phyloP scores from a whole-genome alignment of 108 stramenopile species.

The Cyclostephanos tholiformis region DNA sequence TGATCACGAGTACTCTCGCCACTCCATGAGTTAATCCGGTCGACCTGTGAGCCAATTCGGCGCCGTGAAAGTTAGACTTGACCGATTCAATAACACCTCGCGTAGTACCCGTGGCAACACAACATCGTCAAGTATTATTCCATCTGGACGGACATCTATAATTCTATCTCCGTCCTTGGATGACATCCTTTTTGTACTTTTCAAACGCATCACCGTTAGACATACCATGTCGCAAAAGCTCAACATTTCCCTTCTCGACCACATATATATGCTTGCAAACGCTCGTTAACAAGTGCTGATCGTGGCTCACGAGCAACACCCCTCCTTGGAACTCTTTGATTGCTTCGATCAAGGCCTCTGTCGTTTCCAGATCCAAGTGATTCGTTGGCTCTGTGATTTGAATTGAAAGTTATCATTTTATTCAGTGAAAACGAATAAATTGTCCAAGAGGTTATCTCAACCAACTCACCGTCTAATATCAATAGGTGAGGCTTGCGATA shows the following conservation, averaged over 20 bases:
- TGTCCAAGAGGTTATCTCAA: not conserved
- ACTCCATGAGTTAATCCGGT: too few relatives aligned
- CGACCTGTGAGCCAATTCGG: too few relatives aligned
- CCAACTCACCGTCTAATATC: slow-evolving; percentile 37
- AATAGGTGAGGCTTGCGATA: slow-evolving; percentile 71
- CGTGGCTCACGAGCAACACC: slow-evolving; percentile 85
- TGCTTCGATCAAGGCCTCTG: slow-evolving; percentile 83
- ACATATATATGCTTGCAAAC: slow-evolving; percentile 86
- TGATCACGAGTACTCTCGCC: too few relatives aligned
- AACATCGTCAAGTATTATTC: not conserved
- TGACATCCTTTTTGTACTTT: slow-evolving; percentile 77
- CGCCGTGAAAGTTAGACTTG: too few relatives aligned
- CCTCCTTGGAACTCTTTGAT: slow-evolving; percentile 79
- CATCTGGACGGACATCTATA: not conserved
- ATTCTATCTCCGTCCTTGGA: slow-evolving; percentile 42
- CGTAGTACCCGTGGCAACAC: too few relatives aligned
- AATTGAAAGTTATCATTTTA: not conserved
- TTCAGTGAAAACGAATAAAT: slow-evolving; percentile 11
- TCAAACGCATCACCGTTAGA: slow-evolving; percentile 74
- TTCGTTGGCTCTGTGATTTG: slow-evolving; percentile 38
- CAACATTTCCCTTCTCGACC: slow-evolving; percentile 66
- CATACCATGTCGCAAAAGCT: slow-evolving; percentile 54
- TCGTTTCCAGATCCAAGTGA: slow-evolving; percentile 69
- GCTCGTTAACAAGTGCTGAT: slow-evolving; percentile 84
- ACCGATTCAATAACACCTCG: too few relatives aligned